Percentiles rank a stretch among this genome's conserved stretches.
These are phyloP conservation scores for Tetrahymena elliotti DNA, from an alignment of 73 alveolate species.

Conservation along the genomic window DNA sequence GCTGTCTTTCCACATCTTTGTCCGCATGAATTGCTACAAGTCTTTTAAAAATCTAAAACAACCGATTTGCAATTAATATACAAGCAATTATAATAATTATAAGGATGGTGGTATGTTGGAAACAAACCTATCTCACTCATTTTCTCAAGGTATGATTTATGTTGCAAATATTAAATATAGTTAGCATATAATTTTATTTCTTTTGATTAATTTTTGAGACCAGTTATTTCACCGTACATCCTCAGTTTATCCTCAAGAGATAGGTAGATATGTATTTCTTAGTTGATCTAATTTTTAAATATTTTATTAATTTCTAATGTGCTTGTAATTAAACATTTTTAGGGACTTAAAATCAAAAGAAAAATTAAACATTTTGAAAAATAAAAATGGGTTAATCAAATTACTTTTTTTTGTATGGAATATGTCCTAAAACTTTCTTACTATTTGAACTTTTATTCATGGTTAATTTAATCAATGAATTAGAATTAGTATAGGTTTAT, in stretches of 20 bases:
- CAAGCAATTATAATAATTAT: neutral
- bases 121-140: neutral
- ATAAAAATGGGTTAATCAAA: too few species aligned
- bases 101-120: neutral
- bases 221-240: neutral
- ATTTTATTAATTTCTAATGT: too few species aligned
- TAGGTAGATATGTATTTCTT: neutral
- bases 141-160: neutral
- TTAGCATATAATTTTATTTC: neutral
- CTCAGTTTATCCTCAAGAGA: neutral
- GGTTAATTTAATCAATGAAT: neutral
- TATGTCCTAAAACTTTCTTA: neutral
- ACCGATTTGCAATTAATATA: neutral
- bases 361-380: neutral
- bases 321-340: too few species aligned
- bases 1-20: neutral
- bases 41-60: neutral
- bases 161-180: neutral
- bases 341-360: too few species aligned
- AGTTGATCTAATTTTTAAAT: neutral
- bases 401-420: neutral
- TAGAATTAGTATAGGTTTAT: neutral
- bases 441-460: neutral
- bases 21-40: neutral
- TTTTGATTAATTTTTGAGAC: neutral